Evolutionary conservation across 306 rosid genomes (phyloP), one percentile per base, ranked within the genome.

Genomic region (Cucurbita argyrosperma): DNA sequence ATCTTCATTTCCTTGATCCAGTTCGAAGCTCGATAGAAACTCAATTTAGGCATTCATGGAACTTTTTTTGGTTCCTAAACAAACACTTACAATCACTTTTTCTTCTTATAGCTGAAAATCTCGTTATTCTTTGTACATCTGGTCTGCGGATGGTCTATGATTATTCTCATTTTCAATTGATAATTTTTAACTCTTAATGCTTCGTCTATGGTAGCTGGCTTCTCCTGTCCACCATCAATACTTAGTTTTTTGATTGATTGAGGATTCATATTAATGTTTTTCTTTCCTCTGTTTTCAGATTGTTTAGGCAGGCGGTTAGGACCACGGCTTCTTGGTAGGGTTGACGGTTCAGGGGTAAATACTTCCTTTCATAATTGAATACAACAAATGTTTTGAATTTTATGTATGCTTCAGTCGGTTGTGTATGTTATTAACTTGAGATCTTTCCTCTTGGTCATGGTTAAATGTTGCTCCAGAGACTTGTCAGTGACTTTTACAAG

Each of bases 291-390:
- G 71, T 82, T 71, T 83, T 74, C 90, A 95, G 99, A 87, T 86
- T 95, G 99, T 82, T 87, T 95, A 84, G 99, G 99, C 63, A 89
- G 99, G 83, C 96, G 97, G 76, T 87, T 91, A 82, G 97, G 99
- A 83, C 99, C 99, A 75, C 86, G 90, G 87, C 85, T 95, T 87
- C 96, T 95, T 58, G 86, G 96, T 69, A 87, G 99, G 85, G 91
- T 73, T 87, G 99, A 91, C 79, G 91, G 92, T 86, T 91, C 99
- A 53, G 96, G 91, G 96, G 99, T 95, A 91, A 87, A 53, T 66
- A 79, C 43, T 75, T 63, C 58, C 77, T 77, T 69, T 59, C 14
- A 38, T 42, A 74, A 18, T 75, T 77, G 45, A 42, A 69, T 78
- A 58, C 53, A 0, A 5, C 71, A 49, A 54, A 54, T 43, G 11